These are phyloP conservation scores for Hebeloma cylindrosporum DNA, from an alignment of 768 basidiomycete genomes.

Conservation along the genomic window DNA sequence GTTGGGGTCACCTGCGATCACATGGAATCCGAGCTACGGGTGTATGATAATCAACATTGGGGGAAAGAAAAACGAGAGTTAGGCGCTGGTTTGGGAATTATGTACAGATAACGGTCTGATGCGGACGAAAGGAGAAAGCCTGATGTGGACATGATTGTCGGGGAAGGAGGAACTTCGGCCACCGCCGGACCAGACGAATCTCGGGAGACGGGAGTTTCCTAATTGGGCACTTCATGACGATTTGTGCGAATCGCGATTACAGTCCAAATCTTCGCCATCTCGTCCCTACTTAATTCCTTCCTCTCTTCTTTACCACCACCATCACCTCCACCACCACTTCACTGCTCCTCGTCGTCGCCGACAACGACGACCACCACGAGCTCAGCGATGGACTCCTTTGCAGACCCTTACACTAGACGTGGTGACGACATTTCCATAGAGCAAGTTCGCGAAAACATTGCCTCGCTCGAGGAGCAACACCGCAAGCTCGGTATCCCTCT, in stretches of 20 bases:
- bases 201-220: conserved; percentile 21
- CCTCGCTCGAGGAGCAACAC: conserved; percentile 70
- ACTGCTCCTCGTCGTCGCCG: conserved; percentile 2
- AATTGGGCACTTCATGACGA: conserved; percentile 23
- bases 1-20: no score
- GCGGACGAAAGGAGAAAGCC: no score
- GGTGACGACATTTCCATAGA: conserved; percentile 69
- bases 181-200: conserved; percentile 22
- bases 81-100: no score
- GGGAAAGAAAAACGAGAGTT: no score
- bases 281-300: conserved; percentile 12
- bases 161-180: conserved; percentile 21
- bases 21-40: no score
- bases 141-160: no score
- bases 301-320: conserved; percentile 9
- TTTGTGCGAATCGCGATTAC: conserved; percentile 27
- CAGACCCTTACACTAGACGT: conserved; percentile 64
- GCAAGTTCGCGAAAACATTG: conserved; percentile 73
- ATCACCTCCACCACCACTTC: not conserved
- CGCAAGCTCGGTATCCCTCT: conserved; percentile 67
- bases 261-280: conserved; percentile 8
- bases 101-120: no score
- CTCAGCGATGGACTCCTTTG: conserved; percentile 64
- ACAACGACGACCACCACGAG: conserved; percentile 1
- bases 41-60: no score